Percentiles rank a stretch among this genome's conserved stretches.
These are phyloP conservation scores for Picea mariana DNA, from an alignment of 83 land plant genomes.

Conservation along the genomic window DNA sequence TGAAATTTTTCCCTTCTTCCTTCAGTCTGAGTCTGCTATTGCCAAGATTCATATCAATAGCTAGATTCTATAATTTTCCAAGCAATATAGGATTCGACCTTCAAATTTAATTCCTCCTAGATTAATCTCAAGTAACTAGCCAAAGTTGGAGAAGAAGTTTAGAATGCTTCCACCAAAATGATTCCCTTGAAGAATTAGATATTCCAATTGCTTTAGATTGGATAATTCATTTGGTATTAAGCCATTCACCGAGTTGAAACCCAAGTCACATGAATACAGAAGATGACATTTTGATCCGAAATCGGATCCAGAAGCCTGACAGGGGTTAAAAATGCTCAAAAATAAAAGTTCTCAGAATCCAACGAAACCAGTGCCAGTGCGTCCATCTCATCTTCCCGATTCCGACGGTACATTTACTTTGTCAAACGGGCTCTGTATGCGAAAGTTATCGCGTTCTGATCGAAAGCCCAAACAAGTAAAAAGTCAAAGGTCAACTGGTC, in stretches of 20 bases:
- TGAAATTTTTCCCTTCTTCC: slow-evolving; percentile 33
- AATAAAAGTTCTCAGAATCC: no score
- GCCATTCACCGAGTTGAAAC: slow-evolving; percentile 52
- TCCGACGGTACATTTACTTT: no score
- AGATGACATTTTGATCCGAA: not conserved
- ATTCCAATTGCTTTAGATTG: slow-evolving; percentile 25
- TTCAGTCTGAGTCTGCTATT: slow-evolving; percentile 21
- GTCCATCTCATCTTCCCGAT: no score
- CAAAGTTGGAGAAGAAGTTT: slow-evolving; percentile 27
- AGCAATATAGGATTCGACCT: slow-evolving; percentile 45
- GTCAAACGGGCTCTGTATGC: no score
- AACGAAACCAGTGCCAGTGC: no score
- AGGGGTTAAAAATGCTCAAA: no score
- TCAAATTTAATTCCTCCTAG: slow-evolving; percentile 28
- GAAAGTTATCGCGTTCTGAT: no score
- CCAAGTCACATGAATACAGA: slow-evolving; percentile 37
- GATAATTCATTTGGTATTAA: slow-evolving; percentile 27
- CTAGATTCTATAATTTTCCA: slow-evolving; percentile 29
- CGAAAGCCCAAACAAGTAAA: no score
- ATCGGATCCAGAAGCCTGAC: no score
- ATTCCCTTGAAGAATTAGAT: slow-evolving; percentile 54
- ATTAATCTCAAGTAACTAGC: slow-evolving; percentile 8
- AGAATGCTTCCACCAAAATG: slow-evolving; percentile 64
- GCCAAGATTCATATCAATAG: slow-evolving; percentile 43
- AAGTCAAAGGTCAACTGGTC: no score